Evolutionary conservation across 1,284 basidiomycete genomes (phyloP).

Genomic region (Apiotrichum gamsii): DNA sequence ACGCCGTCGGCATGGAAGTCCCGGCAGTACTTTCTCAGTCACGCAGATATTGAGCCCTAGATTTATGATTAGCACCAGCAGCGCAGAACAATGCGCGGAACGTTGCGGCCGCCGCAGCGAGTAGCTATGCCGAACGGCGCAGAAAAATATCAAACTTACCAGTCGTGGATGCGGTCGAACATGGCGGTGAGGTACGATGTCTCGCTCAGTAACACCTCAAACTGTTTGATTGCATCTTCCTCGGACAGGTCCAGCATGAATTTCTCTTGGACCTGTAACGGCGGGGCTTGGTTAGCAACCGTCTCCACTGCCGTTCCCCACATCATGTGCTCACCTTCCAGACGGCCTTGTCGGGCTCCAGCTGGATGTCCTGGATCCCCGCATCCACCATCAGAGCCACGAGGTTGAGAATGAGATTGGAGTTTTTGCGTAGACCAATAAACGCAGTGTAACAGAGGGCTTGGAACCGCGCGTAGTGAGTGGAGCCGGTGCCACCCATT

Average conservation of each 20-base stretch:
- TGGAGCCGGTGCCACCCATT: slow-evolving; percentile 91
- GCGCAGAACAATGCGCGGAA: too few species aligned
- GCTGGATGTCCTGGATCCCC: slow-evolving; percentile 95
- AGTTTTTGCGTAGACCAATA: slow-evolving; percentile 87
- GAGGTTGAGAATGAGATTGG: slow-evolving; percentile 95
- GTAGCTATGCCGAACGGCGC: too few species aligned
- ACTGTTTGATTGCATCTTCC: slow-evolving; percentile 95
- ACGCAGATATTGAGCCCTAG: slow-evolving; percentile 43
- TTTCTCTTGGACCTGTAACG: slow-evolving; percentile 95
- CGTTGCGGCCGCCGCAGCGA: too few species aligned
- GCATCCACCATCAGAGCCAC: slow-evolving; percentile 97
- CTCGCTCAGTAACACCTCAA: slow-evolving; percentile 87
- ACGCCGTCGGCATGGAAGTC: too few species aligned
- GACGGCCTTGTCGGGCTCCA: slow-evolving; percentile 57
- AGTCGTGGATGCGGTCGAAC: slow-evolving; percentile 75
- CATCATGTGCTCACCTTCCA: slow-evolving; percentile 47
- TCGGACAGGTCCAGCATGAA: slow-evolving; percentile 89
- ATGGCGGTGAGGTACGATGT: slow-evolving; percentile 91
- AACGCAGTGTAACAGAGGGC: slow-evolving; percentile 94
- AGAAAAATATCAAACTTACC: slow-evolving; percentile 28
- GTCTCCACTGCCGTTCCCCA: neutral
- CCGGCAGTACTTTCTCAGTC: slow-evolving; percentile 18
- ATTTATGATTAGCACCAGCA: neutral
- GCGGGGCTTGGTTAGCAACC: too few species aligned
- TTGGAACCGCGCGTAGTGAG: slow-evolving; percentile 91